Percentiles rank a stretch among this genome's conserved stretches.
Evolutionary conservation across 345 rosid species (phyloP).

Genomic region (Mangifera indica): DNA sequence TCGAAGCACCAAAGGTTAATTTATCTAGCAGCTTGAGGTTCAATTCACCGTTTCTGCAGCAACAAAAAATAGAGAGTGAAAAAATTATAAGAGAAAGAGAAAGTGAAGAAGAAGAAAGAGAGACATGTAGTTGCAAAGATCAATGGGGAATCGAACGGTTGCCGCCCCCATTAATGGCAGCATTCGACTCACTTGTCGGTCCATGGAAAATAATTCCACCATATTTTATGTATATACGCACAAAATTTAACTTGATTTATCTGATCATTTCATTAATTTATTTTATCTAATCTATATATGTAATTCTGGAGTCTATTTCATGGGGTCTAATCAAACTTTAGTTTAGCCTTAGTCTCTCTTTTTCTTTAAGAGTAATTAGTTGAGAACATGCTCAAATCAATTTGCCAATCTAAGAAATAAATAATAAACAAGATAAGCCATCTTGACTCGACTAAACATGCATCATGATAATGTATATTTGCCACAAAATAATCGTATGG

Average conservation of each 20-base stretch:
- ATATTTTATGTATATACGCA: not conserved
- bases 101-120: constrained; percentile 24
- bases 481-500: not conserved
- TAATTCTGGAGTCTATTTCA: constrained; percentile 19
- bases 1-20: not conserved
- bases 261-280: not conserved
- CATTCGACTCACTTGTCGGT: constrained; percentile 76
- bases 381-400: constrained; percentile 37
- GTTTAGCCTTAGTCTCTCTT: constrained; percentile 1
- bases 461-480: constrained; percentile 37
- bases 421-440: constrained; percentile 40
- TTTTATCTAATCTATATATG: not conserved
- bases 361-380: constrained; percentile 14
- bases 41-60: constrained; percentile 44
- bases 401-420: constrained; percentile 47
- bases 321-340: constrained; percentile 21
- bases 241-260: not conserved
- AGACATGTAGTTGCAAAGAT: constrained; percentile 57
- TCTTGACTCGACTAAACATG: constrained; percentile 57
- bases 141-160: constrained; percentile 69
- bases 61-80: constrained; percentile 24
- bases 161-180: constrained; percentile 89
- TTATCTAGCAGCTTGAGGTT: constrained; percentile 5
- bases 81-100: constrained; percentile 23
- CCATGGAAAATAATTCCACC: constrained; percentile 19